Evolutionary conservation across 148 eudicot species (phyloP).

Genomic region (Cornus kousa): DNA sequence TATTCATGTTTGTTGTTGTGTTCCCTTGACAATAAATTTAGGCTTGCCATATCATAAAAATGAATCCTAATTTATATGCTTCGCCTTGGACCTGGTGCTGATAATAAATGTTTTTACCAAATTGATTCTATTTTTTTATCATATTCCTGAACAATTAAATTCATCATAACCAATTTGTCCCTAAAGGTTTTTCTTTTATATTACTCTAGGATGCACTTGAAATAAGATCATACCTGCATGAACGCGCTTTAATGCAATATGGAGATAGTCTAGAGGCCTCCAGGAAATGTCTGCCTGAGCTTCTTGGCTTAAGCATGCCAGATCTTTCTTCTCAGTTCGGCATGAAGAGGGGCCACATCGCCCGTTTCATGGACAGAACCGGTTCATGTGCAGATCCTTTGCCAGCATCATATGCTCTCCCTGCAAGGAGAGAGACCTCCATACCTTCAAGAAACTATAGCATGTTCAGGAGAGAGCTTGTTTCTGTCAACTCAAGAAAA

Average conservation of each 20-base stretch:
- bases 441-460: constrained; percentile 27
- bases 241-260: constrained; percentile 43
- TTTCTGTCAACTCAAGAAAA: constrained; percentile 19
- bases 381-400: constrained; percentile 22
- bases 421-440: constrained; percentile 15
- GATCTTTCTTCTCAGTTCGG: constrained; percentile 36
- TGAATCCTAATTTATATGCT: background rate
- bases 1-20: background rate
- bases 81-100: background rate
- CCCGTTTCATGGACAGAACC: constrained; percentile 38
- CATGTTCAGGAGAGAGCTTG: constrained; percentile 18
- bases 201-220: constrained; percentile 45
- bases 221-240: constrained; percentile 52
- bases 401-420: constrained; percentile 19
- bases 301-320: constrained; percentile 25
- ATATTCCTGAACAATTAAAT: no score
- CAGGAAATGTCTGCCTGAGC: constrained; percentile 37
- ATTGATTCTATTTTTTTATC: background rate
- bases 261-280: constrained; percentile 41
- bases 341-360: constrained; percentile 49
- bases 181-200: constrained; percentile 11
- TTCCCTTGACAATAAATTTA: background rate
- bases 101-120: background rate
- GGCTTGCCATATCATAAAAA: background rate
- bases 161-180: background rate